These are phyloP conservation scores for Telopea speciosissima DNA, from an alignment of 177 flowering plant species.

Conservation along the genomic window DNA sequence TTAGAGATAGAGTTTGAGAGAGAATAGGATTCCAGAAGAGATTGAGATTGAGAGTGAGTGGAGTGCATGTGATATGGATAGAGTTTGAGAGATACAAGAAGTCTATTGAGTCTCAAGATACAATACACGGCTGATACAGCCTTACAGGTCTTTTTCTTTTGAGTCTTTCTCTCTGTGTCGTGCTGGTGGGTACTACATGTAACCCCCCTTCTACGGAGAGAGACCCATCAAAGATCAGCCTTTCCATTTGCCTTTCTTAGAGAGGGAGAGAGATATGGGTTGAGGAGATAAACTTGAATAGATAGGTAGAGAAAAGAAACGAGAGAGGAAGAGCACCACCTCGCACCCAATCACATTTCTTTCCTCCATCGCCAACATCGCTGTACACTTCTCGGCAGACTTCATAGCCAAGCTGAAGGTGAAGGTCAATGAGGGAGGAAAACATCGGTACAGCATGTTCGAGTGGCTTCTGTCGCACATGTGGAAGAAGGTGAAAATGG, in stretches of 20 bases:
- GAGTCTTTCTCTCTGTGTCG: neutral
- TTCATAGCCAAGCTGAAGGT: slow-evolving; percentile 16
- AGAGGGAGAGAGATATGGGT: slow-evolving; percentile 20
- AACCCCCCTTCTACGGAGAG: slow-evolving; percentile 2
- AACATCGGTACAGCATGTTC: slow-evolving; percentile 11
- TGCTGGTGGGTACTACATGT: neutral
- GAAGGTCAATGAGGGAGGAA: no score
- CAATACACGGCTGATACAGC: no score
- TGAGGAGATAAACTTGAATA: slow-evolving; percentile 1
- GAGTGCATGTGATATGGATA: no score
- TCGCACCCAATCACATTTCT: no score
- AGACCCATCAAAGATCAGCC: slow-evolving; percentile 4
- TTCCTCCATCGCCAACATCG: slow-evolving; percentile 7
- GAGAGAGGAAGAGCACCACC: neutral
- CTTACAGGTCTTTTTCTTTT: neutral
- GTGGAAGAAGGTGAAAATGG: slow-evolving; percentile 18
- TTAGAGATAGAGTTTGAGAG: no score
- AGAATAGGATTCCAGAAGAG: no score
- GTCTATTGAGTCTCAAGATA: no score
- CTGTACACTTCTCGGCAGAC: no score
- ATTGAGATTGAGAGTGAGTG: no score
- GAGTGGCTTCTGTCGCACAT: slow-evolving; percentile 13
- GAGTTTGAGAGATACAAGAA: no score
- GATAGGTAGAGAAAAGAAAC: neutral
- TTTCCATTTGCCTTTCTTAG: slow-evolving; percentile 1